A percentile compares a stretch with the other conserved stretches of the same genome.
Evolutionary conservation across 352 stramenopile species (phyloP).

Genomic region (Phytopythium kandeliae): DNA sequence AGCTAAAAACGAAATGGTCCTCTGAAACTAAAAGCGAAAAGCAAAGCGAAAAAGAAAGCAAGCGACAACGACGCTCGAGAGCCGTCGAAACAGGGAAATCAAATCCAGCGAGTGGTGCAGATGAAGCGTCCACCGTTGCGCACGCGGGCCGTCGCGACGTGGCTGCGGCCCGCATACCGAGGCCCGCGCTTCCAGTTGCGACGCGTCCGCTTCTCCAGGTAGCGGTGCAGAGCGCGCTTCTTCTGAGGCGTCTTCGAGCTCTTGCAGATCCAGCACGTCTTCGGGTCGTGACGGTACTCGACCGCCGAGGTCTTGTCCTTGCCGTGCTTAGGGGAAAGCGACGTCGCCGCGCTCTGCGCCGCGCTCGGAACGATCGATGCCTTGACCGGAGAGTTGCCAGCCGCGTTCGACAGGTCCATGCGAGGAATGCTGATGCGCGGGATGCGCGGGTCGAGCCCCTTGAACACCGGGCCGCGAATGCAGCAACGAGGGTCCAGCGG

Average conservation of each 20-base stretch:
- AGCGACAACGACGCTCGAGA: slow-evolving; percentile 24
- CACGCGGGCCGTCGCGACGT: slow-evolving; percentile 73
- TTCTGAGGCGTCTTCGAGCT: slow-evolving; percentile 74
- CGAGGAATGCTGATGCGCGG: slow-evolving; percentile 56
- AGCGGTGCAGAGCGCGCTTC: slow-evolving; percentile 79
- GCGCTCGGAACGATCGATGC: slow-evolving; percentile 5
- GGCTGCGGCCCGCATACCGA: slow-evolving; percentile 73
- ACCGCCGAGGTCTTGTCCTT: slow-evolving; percentile 33
- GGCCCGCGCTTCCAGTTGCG: slow-evolving; percentile 82
- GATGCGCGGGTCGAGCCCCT: slow-evolving; percentile 75
- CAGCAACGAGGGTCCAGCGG: slow-evolving; percentile 70
- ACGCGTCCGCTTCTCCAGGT: slow-evolving; percentile 73
- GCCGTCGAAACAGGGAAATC: slow-evolving; percentile 23
- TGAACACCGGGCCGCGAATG: slow-evolving; percentile 73
- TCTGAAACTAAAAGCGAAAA: slow-evolving; percentile 12
- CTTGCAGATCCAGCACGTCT: slow-evolving; percentile 87
- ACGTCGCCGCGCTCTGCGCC: slow-evolving; percentile 10
- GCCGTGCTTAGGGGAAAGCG: slow-evolving; percentile 45
- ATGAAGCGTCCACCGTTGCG: slow-evolving; percentile 81
- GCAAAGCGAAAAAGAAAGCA: slow-evolving; percentile 19
- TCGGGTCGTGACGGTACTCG: slow-evolving; percentile 62
- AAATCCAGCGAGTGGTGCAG: slow-evolving; percentile 77
- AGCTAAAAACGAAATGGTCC: slow-evolving; percentile 5
- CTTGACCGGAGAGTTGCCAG: slow-evolving; percentile 15
- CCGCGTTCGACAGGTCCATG: slow-evolving; percentile 58